Percentiles rank a stretch among this genome's conserved stretches.
phyloP scores from a whole-genome alignment of 257 asterid genomes.

The Nicotiana noctiflora region DNA sequence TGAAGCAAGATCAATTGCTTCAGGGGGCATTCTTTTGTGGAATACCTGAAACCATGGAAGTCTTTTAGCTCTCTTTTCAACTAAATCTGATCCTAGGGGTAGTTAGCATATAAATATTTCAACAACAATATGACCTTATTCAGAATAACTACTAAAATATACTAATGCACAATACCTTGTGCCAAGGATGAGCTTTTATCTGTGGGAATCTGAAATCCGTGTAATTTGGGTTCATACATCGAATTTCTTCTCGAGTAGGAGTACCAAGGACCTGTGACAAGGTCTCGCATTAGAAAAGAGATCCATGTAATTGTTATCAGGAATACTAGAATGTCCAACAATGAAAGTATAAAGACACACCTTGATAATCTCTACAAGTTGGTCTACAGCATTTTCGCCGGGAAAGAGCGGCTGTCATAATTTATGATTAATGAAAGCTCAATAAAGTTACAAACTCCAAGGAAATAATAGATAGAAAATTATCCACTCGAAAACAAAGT shows the following conservation, averaged over 20 bases:
- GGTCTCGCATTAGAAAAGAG: no score
- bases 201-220: no score
- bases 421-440: conserved; percentile 2
- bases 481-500: neutral
- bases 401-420: conserved; percentile 75
- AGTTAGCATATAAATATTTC: neutral
- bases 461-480: neutral
- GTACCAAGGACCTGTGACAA: no score
- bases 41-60: conserved; percentile 50
- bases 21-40: conserved; percentile 93
- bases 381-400: conserved; percentile 95
- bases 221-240: no score
- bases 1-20: conserved; percentile 90
- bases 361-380: conserved; percentile 91
- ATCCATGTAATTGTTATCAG: neutral
- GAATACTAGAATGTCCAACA: neutral
- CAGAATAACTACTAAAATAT: neutral
- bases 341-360: conserved; percentile 25
- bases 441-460: neutral
- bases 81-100: neutral
- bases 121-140: neutral
- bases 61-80: conserved; percentile 12
- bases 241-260: no score
- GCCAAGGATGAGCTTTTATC: conserved; percentile 99
- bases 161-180: conserved; percentile 36